Percentiles rank a stretch among this genome's conserved stretches.
phyloP scores from a whole-genome alignment of 2,329 filamentous ascomycete genomes.

The Trichoderma breve region DNA sequence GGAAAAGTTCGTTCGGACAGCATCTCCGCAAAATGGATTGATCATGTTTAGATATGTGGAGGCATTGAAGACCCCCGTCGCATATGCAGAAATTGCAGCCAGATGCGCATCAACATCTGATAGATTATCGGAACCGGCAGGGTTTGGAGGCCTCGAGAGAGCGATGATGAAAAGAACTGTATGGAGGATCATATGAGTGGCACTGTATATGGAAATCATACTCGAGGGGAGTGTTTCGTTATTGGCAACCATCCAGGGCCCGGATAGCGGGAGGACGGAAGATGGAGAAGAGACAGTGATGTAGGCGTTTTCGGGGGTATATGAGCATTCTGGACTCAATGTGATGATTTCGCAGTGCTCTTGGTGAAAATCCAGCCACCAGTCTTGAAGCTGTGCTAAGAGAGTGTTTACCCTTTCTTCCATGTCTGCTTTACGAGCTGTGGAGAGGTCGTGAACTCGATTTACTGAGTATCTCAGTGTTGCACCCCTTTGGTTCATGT shows the following conservation, averaged over 20 bases:
- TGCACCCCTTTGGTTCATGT: neutral
- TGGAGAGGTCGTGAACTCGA: slow-evolving; percentile 4
- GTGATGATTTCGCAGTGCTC: neutral
- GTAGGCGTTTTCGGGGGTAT: neutral
- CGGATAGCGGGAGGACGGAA: neutral
- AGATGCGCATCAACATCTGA: neutral
- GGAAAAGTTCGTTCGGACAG: neutral
- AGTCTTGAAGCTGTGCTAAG: neutral
- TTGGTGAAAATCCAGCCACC: neutral
- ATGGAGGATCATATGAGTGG: slow-evolving; percentile 1
- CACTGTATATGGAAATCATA: slow-evolving; percentile 9
- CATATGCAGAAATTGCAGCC: neutral
- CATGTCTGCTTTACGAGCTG: slow-evolving; percentile 6
- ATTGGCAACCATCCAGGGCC: slow-evolving; percentile 4
- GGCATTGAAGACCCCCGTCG: neutral
- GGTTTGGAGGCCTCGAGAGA: neutral
- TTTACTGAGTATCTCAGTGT: neutral
- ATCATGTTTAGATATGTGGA: neutral
- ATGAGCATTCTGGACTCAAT: neutral
- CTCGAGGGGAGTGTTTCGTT: slow-evolving; percentile 4
- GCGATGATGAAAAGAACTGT: slow-evolving; percentile 4
- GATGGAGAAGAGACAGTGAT: neutral
- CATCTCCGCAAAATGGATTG: slow-evolving; percentile 12
- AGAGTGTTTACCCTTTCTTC: neutral
- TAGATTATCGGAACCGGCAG: neutral